A percentile compares a stretch with the other conserved stretches of the same genome.
phyloP scores from a whole-genome alignment of 2,329 filamentous ascomycete genomes.

The Colletotrichum sp. region DNA sequence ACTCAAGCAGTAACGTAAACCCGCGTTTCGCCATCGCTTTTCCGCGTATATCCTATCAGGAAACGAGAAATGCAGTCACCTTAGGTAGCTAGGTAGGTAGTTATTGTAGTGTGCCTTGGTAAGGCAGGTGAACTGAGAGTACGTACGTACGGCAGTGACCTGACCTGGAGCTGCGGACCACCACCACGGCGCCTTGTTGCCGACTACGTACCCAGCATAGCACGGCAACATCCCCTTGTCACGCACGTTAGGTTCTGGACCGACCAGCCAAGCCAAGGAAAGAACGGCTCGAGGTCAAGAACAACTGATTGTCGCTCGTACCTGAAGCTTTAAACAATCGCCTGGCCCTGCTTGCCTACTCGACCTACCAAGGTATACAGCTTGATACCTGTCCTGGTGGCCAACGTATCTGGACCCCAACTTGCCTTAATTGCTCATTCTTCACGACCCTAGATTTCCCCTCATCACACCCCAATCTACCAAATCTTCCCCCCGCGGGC shows the following conservation, averaged over 20 bases:
- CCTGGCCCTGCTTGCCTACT: background rate
- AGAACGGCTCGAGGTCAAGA: background rate
- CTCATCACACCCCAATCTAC: background rate
- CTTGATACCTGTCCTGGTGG: background rate
- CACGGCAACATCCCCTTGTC: conserved; percentile 4
- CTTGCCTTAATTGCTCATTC: background rate
- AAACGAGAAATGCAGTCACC: background rate
- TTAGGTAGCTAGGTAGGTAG: background rate
- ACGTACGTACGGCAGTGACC: background rate
- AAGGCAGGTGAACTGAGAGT: background rate
- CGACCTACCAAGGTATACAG: background rate
- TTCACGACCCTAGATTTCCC: background rate
- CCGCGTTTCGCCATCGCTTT: background rate
- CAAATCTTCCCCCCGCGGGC: background rate
- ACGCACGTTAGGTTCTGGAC: background rate
- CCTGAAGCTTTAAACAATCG: background rate
- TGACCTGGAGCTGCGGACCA: background rate
- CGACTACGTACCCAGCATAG: background rate
- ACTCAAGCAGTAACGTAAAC: background rate
- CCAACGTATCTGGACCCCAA: background rate
- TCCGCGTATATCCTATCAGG: conserved; percentile 11
- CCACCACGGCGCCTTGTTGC: background rate
- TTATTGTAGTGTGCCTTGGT: background rate
- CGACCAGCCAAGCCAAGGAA: background rate
- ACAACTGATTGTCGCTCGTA: background rate